Evolutionary conservation across 2,329 filamentous ascomycete genomes (phyloP).

Genomic region (Epichloe typhina): DNA sequence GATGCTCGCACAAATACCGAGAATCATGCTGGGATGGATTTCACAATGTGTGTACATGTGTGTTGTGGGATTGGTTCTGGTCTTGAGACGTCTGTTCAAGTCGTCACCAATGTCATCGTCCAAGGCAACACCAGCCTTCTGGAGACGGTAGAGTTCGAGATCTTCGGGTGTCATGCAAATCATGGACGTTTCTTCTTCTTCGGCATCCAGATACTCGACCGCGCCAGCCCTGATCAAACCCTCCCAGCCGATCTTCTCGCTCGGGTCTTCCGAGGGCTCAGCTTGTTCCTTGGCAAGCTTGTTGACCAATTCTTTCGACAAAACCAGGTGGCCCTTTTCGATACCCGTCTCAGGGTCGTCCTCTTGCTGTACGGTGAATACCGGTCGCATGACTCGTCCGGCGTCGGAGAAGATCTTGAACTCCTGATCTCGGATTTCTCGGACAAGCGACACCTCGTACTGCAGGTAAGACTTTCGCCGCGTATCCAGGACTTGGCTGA

Average conservation of each 20-base stretch:
- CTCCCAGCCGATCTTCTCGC: constrained; percentile 70
- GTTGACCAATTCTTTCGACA: constrained; percentile 73
- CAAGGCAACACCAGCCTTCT: constrained; percentile 51
- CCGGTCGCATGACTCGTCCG: constrained; percentile 81
- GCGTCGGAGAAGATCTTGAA: constrained; percentile 99
- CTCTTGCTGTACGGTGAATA: constrained; percentile 89
- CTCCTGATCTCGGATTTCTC: constrained; percentile 92
- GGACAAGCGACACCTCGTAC: constrained; percentile 84
- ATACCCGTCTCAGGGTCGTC: constrained; percentile 51
- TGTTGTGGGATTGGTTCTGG: constrained; percentile 72
- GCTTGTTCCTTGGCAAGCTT: constrained; percentile 62
- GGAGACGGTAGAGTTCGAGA: constrained; percentile 61
- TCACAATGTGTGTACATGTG: constrained; percentile 97
- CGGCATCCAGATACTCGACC: constrained; percentile 91
- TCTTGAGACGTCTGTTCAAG: constrained; percentile 76
- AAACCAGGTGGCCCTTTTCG: constrained; percentile 56
- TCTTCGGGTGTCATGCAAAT: constrained; percentile 98
- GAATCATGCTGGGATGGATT: constrained; percentile 97
- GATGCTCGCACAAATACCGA: constrained; percentile 96
- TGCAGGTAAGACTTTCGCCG: constrained; percentile 73
- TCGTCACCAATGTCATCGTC: constrained; percentile 52
- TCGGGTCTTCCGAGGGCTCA: constrained; percentile 45
- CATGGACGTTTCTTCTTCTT: constrained; percentile 98
- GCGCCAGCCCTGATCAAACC: constrained; percentile 73
- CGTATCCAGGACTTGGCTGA: constrained; percentile 63